These are phyloP conservation scores for Mortierella sp. DNA, from an alignment of 371 early-diverging fungal species.

Conservation along the genomic window DNA sequence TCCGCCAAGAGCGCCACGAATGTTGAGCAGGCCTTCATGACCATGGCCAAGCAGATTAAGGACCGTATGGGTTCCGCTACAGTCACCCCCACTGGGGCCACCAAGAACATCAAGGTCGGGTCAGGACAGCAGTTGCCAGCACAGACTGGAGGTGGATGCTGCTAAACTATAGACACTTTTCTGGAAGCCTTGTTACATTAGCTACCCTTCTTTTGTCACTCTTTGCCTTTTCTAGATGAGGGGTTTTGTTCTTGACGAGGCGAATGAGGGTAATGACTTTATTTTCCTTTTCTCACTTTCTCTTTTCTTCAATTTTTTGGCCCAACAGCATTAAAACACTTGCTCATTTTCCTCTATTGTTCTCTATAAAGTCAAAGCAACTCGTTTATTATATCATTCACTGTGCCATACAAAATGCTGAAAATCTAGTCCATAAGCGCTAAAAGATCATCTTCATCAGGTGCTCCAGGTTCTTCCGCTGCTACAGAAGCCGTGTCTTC, in stretches of 20 bases:
- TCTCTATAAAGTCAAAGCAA: constrained; percentile 8
- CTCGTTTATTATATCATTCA: neutral
- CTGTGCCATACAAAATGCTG: neutral
- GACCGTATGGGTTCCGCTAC: constrained; percentile 56
- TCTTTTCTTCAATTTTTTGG: constrained; percentile 7
- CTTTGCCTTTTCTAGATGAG: neutral
- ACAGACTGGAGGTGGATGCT: constrained; percentile 52
- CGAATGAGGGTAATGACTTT: neutral
- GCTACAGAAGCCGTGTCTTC: constrained; percentile 11
- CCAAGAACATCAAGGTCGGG: constrained; percentile 56
- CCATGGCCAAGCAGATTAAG: constrained; percentile 89
- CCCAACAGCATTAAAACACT: neutral
- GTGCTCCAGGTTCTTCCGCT: constrained; percentile 19
- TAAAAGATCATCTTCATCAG: constrained; percentile 48
- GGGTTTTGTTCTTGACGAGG: neutral
- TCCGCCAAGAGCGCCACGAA: constrained; percentile 94
- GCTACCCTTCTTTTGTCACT: constrained; percentile 7
- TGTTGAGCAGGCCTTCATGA: constrained; percentile 97
- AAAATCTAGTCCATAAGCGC: constrained; percentile 53
- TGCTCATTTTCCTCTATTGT: constrained; percentile 4
- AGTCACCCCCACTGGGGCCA: constrained; percentile 45
- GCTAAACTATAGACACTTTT: constrained; percentile 24
- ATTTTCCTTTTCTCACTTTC: neutral
- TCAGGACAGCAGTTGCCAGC: constrained; percentile 56
- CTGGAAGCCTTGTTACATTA: neutral